A percentile compares a stretch with the other conserved stretches of the same genome.
Evolutionary conservation across 768 basidiomycete species (phyloP).

Genomic region (Auriscalpium vulgare): DNA sequence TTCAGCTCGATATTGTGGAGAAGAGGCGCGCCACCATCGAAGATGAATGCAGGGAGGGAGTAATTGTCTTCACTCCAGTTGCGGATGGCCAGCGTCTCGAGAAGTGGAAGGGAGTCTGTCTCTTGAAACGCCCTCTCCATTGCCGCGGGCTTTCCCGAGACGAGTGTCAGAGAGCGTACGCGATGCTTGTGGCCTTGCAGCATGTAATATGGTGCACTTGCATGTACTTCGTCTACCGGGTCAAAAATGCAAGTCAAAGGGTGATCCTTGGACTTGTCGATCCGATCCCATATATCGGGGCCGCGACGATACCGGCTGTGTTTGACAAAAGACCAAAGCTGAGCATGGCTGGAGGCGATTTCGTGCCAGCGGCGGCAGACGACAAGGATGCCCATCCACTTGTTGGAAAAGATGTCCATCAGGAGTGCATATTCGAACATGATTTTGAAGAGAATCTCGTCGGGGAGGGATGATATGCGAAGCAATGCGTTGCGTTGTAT

Average conservation of each 20-base stretch:
- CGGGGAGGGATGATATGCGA: background rate
- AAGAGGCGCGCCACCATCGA: background rate
- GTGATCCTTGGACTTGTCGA: background rate
- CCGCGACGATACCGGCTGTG: background rate
- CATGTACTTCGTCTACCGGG: background rate
- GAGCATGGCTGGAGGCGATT: background rate
- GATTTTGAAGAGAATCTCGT: background rate
- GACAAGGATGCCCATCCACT: background rate
- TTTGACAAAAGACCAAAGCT: background rate
- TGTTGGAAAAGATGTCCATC: background rate
- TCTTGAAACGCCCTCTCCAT: background rate
- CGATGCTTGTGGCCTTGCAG: background rate
- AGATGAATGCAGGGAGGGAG: background rate
- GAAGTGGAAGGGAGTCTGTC: background rate
- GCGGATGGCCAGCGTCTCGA: background rate
- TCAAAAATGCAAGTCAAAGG: background rate
- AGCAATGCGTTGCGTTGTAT: background rate
- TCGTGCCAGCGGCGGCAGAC: background rate
- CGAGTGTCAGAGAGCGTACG: background rate
- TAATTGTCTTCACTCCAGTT: background rate
- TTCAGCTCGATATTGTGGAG: background rate
- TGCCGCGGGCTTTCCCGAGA: background rate
- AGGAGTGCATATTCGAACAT: background rate
- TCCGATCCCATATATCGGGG: background rate
- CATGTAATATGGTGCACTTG: background rate